Base-by-base conservation (phyloP, 257 asterid genomes). In the Fraxinus americana region DNA sequence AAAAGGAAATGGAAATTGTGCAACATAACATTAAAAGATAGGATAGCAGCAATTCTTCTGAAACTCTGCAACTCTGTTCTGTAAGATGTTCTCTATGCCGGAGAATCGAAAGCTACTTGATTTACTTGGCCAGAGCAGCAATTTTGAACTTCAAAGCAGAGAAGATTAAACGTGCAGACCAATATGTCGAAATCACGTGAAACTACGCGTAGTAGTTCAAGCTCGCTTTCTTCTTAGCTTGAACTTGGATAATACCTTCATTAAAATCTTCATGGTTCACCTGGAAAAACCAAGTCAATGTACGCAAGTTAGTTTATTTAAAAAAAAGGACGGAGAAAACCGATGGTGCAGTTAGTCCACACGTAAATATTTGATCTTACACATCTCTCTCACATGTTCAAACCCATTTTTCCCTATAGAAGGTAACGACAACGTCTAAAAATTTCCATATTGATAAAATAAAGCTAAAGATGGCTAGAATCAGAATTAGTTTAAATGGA, bases 231-330 rank as follows among this genome's bases (percentile, higher is more conserved):
- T 92, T 92, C 83, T 94, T 94, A 0, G 97, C 98, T 85, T 94
- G 97, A 83, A 94, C 98, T 92, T 92, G 98, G 66, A 94, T 94
- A 68, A 92, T 94, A 30, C 98, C 98, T 86, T 92, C 98, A 45
- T 94, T 94, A 75, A 91, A 94, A 85, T 94, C 98, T 84, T 94
- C 98, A 59, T 94, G 98, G 83, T 89, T 94, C 81, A 94, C 98
- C 98, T 92, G 81, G 32, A 29, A 57, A 72, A 77, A 12, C 14
- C 23, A 70, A 39, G 67, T 59, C 16, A 16, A 57, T 10, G 32
- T 48, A 36, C 74, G 34, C 78, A 13, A 1, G 8, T 21, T 63
- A 27, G 32, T 11, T 17, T 19, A 17, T 1, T 45, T 45, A 0
- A 52, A 4, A 19, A 52, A 17, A 52, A 1, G 25, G 10, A 1